phyloP scores from a whole-genome alignment of 257 asterid genomes.

The Scutellaria minor region DNA sequence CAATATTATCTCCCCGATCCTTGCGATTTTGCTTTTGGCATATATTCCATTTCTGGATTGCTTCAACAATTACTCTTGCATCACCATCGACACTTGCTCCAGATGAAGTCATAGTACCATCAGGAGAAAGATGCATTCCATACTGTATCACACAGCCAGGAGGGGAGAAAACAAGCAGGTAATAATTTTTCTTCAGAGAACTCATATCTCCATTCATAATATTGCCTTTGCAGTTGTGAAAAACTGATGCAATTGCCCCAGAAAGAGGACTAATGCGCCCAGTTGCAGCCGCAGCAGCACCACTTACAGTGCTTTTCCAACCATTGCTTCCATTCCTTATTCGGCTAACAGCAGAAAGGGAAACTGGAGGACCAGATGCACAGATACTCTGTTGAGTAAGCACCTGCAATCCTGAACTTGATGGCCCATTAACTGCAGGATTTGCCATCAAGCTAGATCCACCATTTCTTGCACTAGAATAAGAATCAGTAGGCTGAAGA shows the following conservation, averaged over 20 bases:
- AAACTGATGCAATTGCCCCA: conserved; percentile 62
- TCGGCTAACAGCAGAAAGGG: conserved; percentile 62
- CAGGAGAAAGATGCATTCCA: conserved; percentile 60
- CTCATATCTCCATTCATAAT: conserved; percentile 41
- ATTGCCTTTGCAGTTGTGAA: conserved; percentile 58
- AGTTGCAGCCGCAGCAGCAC: conserved; percentile 86
- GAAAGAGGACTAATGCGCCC: conserved; percentile 62
- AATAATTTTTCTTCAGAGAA: conserved; percentile 51
- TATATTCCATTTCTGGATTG: conserved; percentile 85
- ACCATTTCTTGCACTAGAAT: conserved; percentile 40
- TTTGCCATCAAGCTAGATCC: conserved; percentile 39
- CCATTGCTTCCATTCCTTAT: conserved; percentile 70
- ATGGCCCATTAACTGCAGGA: not conserved
- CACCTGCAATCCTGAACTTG: conserved; percentile 53
- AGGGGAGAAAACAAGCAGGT: conserved; percentile 82
- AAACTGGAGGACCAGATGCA: conserved; percentile 52
- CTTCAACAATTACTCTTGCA: conserved; percentile 60
- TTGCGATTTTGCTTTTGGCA: conserved; percentile 66
- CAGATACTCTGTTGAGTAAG: conserved; percentile 57
- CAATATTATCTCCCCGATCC: conserved; percentile 61
- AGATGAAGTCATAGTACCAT: conserved; percentile 41
- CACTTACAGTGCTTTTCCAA: conserved; percentile 70
- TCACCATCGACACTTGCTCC: conserved; percentile 51
- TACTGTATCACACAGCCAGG: conserved; percentile 77
- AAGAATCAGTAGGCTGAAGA: conserved; percentile 42